A percentile compares a stretch with the other conserved stretches of the same genome.
These are phyloP conservation scores for Volutella citrinella DNA, from an alignment of 2,329 filamentous ascomycete species.

Conservation along the genomic window DNA sequence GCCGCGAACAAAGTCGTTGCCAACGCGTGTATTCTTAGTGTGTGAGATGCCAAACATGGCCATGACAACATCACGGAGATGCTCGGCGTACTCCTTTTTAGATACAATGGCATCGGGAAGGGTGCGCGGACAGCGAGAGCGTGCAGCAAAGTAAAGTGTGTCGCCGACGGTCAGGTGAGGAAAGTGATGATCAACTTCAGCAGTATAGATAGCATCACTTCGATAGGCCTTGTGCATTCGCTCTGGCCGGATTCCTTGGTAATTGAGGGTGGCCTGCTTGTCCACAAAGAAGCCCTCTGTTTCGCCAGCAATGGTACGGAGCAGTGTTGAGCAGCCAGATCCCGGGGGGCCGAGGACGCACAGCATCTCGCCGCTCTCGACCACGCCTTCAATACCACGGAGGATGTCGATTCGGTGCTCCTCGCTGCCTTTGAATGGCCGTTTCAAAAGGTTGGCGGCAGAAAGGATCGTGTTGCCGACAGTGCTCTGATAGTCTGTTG, in stretches of 20 bases:
- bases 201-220: slow-evolving; percentile 37
- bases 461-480: slow-evolving; percentile 24
- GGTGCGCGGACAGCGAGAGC: slow-evolving; percentile 57
- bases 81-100: slow-evolving; percentile 48
- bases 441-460: slow-evolving; percentile 12
- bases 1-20: slow-evolving; percentile 61
- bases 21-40: slow-evolving; percentile 63
- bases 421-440: slow-evolving; percentile 9
- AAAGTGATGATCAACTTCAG: slow-evolving; percentile 70
- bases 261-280: slow-evolving; percentile 36
- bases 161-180: slow-evolving; percentile 69
- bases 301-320: slow-evolving; percentile 52
- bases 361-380: slow-evolving; percentile 19
- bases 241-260: slow-evolving; percentile 31
- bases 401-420: slow-evolving; percentile 15
- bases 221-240: slow-evolving; percentile 41
- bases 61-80: slow-evolving; percentile 65
- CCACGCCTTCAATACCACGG: slow-evolving; percentile 17
- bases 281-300: slow-evolving; percentile 33
- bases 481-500: slow-evolving; percentile 27
- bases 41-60: slow-evolving; percentile 66
- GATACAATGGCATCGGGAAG: slow-evolving; percentile 55
- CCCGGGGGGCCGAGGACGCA: slow-evolving; percentile 47
- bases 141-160: slow-evolving; percentile 69
- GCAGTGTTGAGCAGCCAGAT: slow-evolving; percentile 49